Conservation (phyloP, 2,329 filamentous ascomycete species). For the Monosporascus sp. region DNA sequence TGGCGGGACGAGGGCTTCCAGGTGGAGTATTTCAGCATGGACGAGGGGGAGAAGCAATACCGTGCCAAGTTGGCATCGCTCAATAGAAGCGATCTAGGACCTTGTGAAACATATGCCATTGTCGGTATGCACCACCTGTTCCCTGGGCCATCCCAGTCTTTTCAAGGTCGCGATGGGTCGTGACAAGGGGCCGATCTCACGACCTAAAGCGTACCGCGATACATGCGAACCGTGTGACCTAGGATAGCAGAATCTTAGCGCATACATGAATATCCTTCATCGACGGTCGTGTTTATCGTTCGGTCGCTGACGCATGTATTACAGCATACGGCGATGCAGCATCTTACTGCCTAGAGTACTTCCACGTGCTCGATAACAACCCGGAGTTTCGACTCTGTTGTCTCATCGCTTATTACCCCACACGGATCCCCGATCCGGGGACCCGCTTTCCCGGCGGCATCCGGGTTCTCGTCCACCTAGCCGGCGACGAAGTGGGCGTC, state of each 20-base stretch:
- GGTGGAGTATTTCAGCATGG: conserved; percentile 38
- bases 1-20: conserved; percentile 40
- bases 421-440: conserved; percentile 36
- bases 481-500: conserved; percentile 34
- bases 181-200: too few species aligned
- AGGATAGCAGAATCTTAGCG: neutral
- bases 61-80: conserved; percentile 28
- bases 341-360: conserved; percentile 37
- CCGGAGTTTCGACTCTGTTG: conserved; percentile 36
- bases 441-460: conserved; percentile 36
- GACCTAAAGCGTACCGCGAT: too few species aligned
- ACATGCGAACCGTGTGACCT: neutral
- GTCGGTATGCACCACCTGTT: conserved; percentile 27
- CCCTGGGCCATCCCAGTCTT: too few species aligned
- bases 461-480: conserved; percentile 35
- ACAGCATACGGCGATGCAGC: conserved; percentile 40
- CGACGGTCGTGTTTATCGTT: neutral
- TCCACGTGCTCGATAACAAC: conserved; percentile 40
- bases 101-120: conserved; percentile 40
- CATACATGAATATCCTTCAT: neutral
- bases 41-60: conserved; percentile 29
- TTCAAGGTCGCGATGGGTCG: too few species aligned
- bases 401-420: conserved; percentile 42
- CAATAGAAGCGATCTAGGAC: conserved; percentile 27
- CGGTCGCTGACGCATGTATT: neutral